A percentile compares a stretch with the other conserved stretches of the same genome.
Conservation (phyloP, 164 flowering plant species). For the Stephania yunnanensis region DNA sequence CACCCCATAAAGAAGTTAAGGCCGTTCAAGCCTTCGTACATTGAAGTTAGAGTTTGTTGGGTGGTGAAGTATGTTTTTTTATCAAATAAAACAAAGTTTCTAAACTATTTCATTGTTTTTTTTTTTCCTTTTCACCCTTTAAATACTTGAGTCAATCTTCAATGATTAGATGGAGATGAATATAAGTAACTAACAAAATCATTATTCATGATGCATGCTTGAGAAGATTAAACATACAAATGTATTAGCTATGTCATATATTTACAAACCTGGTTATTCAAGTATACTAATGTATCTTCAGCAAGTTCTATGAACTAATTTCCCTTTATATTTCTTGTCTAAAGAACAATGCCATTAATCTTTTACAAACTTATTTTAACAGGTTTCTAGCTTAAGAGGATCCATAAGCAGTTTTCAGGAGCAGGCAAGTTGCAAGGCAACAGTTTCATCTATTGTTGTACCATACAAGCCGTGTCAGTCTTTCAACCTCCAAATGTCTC, state of each 20-base stretch:
- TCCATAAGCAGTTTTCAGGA: constrained; percentile 89
- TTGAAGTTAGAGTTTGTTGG: no score
- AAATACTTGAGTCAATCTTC: no score
- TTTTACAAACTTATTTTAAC: constrained; percentile 13
- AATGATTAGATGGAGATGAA: no score
- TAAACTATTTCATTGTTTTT: no score
- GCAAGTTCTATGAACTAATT: background rate
- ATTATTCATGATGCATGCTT: background rate
- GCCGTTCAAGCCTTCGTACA: no score
- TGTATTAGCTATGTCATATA: background rate
- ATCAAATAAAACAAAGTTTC: no score
- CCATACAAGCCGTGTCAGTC: constrained; percentile 64
- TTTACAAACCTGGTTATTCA: background rate
- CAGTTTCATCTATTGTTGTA: constrained; percentile 49
- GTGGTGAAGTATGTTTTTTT: no score
- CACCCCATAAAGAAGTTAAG: no score
- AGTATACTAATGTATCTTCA: background rate
- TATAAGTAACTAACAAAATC: background rate
- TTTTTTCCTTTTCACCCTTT: no score
- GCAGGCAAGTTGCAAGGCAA: constrained; percentile 72
- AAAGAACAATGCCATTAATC: background rate
- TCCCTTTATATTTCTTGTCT: background rate
- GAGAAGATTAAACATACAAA: background rate
- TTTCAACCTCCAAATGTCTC: constrained; percentile 50
- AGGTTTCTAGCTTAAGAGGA: constrained; percentile 93